Evolutionary conservation across 179 eudicot species (phyloP), one percentile per base, ranked within the genome.

Genomic region (Amaranthus tricolor): DNA sequence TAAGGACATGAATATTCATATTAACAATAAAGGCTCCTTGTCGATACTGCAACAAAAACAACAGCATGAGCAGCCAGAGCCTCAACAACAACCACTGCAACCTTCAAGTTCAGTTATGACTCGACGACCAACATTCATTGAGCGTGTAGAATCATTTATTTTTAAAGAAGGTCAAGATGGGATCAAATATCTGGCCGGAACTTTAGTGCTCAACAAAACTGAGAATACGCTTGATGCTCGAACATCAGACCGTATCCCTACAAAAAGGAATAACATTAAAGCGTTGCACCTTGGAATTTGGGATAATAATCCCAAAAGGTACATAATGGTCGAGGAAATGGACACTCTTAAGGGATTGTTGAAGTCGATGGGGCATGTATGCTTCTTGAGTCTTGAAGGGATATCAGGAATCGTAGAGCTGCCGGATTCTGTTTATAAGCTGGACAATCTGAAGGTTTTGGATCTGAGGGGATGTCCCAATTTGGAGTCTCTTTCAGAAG

Each of bases 331-430:
- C 10, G 51, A 73, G 40, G 61, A 51, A 47, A 20, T 24, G 20
- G 31, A 72, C 0, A 15, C 49, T 9, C 56, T 73, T 0, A 62
- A 43, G 15, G 53, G 24, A 4, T 47, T 65, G 21, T 8, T 3
- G 52, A 62, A 62, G 17, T 5, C 7, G 5, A 19, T 43, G 9
- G 19, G 49, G 17, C 3, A 40, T 13, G 16, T 62, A 62, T 40
- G 4, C 15, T 62, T 43, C 14, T 62, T 73, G 17, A 73, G 76
- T 60, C 52, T 73, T 16, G 47, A 73, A 52, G 69, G 77, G 24
- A 20, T 74, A 74, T 66, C 71, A 12, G 51, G 77, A 66, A 44
- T 74, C 1, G 77, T 66, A 21, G 45, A 66, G 10, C 71, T 74
- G 43, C 77, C 77, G 2, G 21, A 47, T 6, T 44, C 54, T 8